Evolutionary conservation across 306 rosid species (phyloP).

Genomic region (Dalbergia oliveri): DNA sequence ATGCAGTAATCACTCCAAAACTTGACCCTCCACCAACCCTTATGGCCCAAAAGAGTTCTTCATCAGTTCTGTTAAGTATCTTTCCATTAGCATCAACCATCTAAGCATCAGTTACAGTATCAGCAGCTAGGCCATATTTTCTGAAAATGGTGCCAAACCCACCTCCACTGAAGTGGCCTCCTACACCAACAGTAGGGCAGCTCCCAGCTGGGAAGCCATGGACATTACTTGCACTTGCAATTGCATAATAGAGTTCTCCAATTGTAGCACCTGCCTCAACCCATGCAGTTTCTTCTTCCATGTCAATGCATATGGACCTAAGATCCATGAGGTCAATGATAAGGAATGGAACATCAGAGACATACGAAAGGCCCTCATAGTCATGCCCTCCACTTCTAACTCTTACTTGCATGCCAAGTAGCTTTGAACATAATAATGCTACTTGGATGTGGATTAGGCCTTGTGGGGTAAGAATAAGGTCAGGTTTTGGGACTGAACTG

Average conservation of each 20-base stretch:
- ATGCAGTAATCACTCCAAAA: conserved; percentile 60
- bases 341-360: conserved; percentile 37
- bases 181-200: conserved; percentile 44
- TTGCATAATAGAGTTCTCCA: conserved; percentile 36
- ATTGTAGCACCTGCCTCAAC: conserved; percentile 41
- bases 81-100: conserved; percentile 54
- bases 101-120: conserved; percentile 60
- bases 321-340: conserved; percentile 40
- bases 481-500: conserved; percentile 55
- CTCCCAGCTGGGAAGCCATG: conserved; percentile 45
- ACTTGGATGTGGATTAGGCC: conserved; percentile 31
- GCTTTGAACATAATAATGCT: conserved; percentile 34
- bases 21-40: conserved; percentile 75
- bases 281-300: conserved; percentile 42
- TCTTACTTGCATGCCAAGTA: conserved; percentile 32
- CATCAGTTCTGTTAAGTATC: conserved; percentile 52
- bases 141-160: conserved; percentile 57
- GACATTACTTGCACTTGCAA: conserved; percentile 1
- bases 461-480: conserved; percentile 51
- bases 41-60: conserved; percentile 70
- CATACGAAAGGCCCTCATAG: conserved; percentile 51
- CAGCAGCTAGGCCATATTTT: conserved; percentile 61
- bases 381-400: conserved; percentile 50
- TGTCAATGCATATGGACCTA: conserved; percentile 41
- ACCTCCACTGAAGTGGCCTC: conserved; percentile 53